Conservation (phyloP, 495 filamentous ascomycete genomes). For the Hypoxylon rickii region DNA sequence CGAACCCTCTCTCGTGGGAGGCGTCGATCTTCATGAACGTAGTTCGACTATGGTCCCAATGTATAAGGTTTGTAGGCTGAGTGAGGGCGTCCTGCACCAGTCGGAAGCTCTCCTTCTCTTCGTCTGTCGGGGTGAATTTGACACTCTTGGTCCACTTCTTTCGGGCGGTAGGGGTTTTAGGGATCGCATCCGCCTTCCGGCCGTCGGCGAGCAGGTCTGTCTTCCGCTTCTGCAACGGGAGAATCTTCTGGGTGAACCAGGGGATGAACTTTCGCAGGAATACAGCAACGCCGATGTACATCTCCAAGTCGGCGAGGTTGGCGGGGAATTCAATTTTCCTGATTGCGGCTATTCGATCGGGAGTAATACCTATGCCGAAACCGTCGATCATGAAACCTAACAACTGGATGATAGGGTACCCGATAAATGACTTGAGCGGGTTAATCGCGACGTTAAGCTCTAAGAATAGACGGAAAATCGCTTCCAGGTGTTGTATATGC, state of each 20-base stretch:
- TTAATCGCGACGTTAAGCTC: background rate
- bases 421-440: background rate
- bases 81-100: background rate
- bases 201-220: background rate
- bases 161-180: background rate
- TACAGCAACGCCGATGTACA: background rate
- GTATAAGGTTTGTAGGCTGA: background rate
- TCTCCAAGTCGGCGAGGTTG: background rate
- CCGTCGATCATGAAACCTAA: background rate
- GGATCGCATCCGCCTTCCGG: background rate
- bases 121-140: background rate
- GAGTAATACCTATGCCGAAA: background rate
- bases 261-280: no score
- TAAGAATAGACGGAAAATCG: background rate
- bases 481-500: background rate
- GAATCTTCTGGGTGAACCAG: no score
- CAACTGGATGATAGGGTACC: background rate
- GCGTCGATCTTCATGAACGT: background rate
- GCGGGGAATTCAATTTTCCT: background rate
- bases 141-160: background rate
- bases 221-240: background rate
- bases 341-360: background rate
- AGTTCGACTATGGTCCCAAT: background rate
- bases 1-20: background rate
- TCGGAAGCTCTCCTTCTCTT: background rate